A percentile compares a stretch with the other conserved stretches of the same genome.
Conservation (phyloP, 768 basidiomycete species). For the Leccinum imitatum region DNA sequence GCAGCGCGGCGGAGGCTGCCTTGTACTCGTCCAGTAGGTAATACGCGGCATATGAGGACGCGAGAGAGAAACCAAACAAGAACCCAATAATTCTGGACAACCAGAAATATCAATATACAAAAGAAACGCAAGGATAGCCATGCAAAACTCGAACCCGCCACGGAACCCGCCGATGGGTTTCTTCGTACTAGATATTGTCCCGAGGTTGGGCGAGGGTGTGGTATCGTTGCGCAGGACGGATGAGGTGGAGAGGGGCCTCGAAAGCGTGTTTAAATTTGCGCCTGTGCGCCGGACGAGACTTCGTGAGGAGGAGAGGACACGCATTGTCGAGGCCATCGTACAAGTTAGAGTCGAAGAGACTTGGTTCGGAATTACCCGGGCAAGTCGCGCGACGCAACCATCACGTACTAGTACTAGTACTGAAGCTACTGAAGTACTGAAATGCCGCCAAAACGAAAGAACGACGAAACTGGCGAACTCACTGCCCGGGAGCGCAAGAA, state of each 20-base stretch:
- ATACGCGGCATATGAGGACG: slow-evolving; percentile 84
- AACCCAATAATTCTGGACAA: slow-evolving; percentile 72
- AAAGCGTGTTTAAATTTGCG: neutral
- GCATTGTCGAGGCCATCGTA: slow-evolving; percentile 39
- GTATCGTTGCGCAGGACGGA: slow-evolving; percentile 43
- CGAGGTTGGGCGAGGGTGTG: slow-evolving; percentile 46
- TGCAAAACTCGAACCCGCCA: slow-evolving; percentile 48
- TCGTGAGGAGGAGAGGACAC: slow-evolving; percentile 25
- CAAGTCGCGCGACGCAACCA: neutral
- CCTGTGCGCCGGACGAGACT: slow-evolving; percentile 16
- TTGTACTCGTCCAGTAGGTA: slow-evolving; percentile 90
- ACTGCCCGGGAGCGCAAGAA: slow-evolving; percentile 64
- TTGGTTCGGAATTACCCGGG: slow-evolving; percentile 26
- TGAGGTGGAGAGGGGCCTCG: slow-evolving; percentile 47
- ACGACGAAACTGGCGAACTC: slow-evolving; percentile 30
- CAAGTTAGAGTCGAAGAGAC: neutral
- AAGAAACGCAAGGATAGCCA: slow-evolving; percentile 3
- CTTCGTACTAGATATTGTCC: slow-evolving; percentile 55
- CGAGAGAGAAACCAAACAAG: slow-evolving; percentile 86
- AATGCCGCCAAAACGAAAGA: slow-evolving; percentile 45
- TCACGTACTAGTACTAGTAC: neutral
- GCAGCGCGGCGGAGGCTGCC: slow-evolving; percentile 79
- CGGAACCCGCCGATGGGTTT: slow-evolving; percentile 75
- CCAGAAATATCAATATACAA: neutral
- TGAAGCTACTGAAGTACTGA: no score